Base-by-base conservation (phyloP, 495 filamentous ascomycete species). In the Clohesyomyces aquaticus region DNA sequence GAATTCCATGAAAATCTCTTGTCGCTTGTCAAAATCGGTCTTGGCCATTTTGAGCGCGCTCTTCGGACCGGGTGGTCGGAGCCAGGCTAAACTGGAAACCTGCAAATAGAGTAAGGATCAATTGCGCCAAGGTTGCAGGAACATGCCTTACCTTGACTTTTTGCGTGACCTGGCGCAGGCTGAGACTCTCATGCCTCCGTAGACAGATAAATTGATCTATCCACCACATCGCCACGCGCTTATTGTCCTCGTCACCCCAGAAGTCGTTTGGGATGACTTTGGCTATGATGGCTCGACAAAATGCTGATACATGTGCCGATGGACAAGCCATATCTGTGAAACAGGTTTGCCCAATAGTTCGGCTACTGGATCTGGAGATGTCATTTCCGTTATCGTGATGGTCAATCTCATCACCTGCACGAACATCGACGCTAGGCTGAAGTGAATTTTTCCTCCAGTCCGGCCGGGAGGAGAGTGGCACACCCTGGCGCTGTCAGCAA, bases 1-100 rank as follows among this genome's bases (percentile, higher is more conserved):
- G 56, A 97, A 86, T 70, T 98, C 94, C 49, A 85, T 75, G 28
- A 96, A 82, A 4, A 98, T 78, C 71, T 96, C 89, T 18, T 72
- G 80, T 8, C 94, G 87, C 76, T 97, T 97, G 22, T 79, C 74
- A 27, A 83, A 73, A 65, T 98, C 94, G 0, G 90, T 85, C 43
- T 80, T 72, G 19, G 89, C 86, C 28, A 88, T 80, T 43, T 89
- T 92, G n/a, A 35, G 28, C 3, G 54, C 65, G 41, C n/a, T 29
- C 3, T 62, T 57, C 1, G 66, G 73, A 53, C 54, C 68, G 4
- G 82, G 80, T 35, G 87, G 83, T 2, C 77, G 75, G 38, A 96
- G 82, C 94, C 94, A 98, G 23, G 83, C 71, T 53, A 96, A 83
- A 55, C 35, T 61, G 8, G 56, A 53, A 52, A 72, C 68, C 71